These are phyloP conservation scores for Lepidopterella palustris DNA, from an alignment of 495 filamentous ascomycete species.

Conservation along the genomic window DNA sequence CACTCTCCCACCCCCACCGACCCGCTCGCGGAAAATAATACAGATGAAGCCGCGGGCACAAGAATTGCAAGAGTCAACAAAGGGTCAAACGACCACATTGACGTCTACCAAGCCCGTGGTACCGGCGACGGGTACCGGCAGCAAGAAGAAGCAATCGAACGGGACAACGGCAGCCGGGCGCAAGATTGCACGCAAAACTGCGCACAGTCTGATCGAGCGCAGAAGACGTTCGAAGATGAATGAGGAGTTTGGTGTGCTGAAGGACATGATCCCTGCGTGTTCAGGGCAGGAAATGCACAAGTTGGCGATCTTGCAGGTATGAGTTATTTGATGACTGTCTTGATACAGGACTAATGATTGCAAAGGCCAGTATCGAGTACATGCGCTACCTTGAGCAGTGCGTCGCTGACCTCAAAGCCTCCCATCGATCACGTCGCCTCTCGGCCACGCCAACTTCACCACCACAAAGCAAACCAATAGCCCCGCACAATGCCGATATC, in stretches of 20 bases:
- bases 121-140: slow-evolving; percentile 33
- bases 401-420: slow-evolving; percentile 70
- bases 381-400: slow-evolving; percentile 91
- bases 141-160: slow-evolving; percentile 61
- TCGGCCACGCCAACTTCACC: slow-evolving; percentile 5
- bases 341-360: no score
- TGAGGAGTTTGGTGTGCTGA: slow-evolving; percentile 90
- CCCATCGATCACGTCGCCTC: slow-evolving; percentile 30
- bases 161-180: slow-evolving; percentile 73
- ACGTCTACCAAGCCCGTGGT: slow-evolving; percentile 26
- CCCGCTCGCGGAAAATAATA: slow-evolving; percentile 89
- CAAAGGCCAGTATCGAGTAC: slow-evolving; percentile 96
- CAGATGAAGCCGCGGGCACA: slow-evolving; percentile 77
- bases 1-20: slow-evolving; percentile 84
- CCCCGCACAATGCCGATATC: slow-evolving; percentile 11
- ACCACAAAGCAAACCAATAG: neutral
- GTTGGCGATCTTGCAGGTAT: slow-evolving; percentile 87
- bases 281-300: slow-evolving; percentile 94
- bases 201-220: slow-evolving; percentile 91
- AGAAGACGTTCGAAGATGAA: slow-evolving; percentile 96
- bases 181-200: slow-evolving; percentile 93
- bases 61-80: slow-evolving; percentile 27
- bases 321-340: no score
- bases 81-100: neutral
- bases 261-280: slow-evolving; percentile 94